phyloP scores from a whole-genome alignment of 2,329 filamentous ascomycete species.

The Trichoderma sp. region DNA sequence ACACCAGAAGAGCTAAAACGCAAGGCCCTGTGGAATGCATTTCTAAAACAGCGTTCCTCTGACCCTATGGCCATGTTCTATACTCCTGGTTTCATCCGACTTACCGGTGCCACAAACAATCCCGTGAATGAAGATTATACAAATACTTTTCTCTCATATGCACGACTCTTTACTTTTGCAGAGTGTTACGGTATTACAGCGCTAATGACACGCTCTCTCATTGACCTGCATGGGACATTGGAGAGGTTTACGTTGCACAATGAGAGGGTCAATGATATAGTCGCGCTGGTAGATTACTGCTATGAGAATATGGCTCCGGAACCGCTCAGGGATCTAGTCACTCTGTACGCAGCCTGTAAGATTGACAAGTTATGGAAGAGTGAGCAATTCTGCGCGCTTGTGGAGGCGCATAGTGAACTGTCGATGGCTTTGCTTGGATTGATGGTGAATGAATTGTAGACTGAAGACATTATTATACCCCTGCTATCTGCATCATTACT shows the following conservation, averaged over 20 bases:
- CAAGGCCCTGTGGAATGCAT: background rate
- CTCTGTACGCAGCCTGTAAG: conserved; percentile 18
- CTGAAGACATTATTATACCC: background rate
- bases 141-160: conserved; percentile 14
- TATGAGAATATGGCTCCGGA: conserved; percentile 13
- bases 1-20: background rate
- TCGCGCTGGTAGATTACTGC: conserved; percentile 17
- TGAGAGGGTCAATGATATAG: conserved; percentile 2
- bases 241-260: background rate
- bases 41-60: background rate
- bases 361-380: conserved; percentile 20
- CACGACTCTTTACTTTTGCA: conserved; percentile 21
- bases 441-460: background rate
- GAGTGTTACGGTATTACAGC: conserved; percentile 20
- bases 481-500: background rate
- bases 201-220: conserved; percentile 18
- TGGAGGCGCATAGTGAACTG: conserved; percentile 15
- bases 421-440: conserved; percentile 3
- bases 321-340: conserved; percentile 13
- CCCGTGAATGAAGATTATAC: background rate
- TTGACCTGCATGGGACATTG: conserved; percentile 15
- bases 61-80: background rate
- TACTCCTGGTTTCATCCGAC: background rate
- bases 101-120: background rate
- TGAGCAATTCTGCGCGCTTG: conserved; percentile 15